A percentile compares a stretch with the other conserved stretches of the same genome.
These are phyloP conservation scores for Colletotrichum sp. DNA, from an alignment of 2,329 filamentous ascomycete genomes.

Conservation along the genomic window DNA sequence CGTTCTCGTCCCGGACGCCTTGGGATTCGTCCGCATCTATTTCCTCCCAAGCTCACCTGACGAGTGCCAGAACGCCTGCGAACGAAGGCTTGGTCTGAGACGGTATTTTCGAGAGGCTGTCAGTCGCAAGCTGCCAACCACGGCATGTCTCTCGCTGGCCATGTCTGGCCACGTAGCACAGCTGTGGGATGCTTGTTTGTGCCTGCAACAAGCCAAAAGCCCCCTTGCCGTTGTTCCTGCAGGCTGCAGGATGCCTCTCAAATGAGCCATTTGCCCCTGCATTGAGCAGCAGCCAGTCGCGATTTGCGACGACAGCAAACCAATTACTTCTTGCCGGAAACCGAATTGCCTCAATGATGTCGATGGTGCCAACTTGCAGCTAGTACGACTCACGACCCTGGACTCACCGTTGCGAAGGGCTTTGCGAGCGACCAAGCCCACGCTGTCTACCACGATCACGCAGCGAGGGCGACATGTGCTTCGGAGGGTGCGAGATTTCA, in stretches of 20 bases:
- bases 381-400: not conserved
- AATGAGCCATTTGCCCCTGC: not conserved
- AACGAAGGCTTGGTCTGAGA: not conserved
- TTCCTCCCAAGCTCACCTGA: not conserved
- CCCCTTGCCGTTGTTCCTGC: not conserved
- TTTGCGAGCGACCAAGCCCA: not conserved
- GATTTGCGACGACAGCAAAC: not conserved
- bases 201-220: not conserved
- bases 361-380: not conserved
- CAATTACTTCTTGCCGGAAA: not conserved
- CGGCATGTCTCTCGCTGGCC: not conserved
- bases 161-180: not conserved
- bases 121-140: not conserved
- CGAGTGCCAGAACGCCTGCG: not conserved
- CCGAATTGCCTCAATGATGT: not conserved
- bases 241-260: not conserved
- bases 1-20: not conserved
- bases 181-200: not conserved
- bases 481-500: not conserved
- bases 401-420: not conserved
- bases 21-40: not conserved
- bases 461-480: not conserved
- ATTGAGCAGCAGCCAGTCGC: not conserved
- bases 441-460: not conserved
- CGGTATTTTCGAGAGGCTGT: not conserved